Conservation (phyloP, 2,329 filamentous ascomycete genomes). For the Clonostachys sp. region DNA sequence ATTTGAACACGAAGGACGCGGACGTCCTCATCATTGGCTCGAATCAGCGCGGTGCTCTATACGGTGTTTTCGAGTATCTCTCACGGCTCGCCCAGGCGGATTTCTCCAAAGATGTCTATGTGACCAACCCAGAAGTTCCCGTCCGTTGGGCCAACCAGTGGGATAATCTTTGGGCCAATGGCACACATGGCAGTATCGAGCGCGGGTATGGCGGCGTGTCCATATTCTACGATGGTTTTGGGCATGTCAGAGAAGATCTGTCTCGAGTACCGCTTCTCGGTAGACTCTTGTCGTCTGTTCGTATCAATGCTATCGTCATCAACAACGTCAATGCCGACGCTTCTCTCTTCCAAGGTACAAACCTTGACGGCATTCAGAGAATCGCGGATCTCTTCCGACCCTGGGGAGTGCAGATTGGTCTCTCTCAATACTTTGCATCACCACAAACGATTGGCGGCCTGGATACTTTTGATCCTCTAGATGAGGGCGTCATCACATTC, state of each 20-base stretch:
- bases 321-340: constrained; percentile 72
- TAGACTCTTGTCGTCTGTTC: constrained; percentile 60
- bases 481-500: constrained; percentile 53
- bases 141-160: constrained; percentile 71
- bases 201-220: constrained; percentile 64
- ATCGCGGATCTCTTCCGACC: constrained; percentile 64
- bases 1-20: constrained; percentile 40
- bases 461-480: constrained; percentile 60
- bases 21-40: constrained; percentile 55
- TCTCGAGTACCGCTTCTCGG: constrained; percentile 59
- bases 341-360: constrained; percentile 46
- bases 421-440: constrained; percentile 66
- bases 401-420: constrained; percentile 60
- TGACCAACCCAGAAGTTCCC: constrained; percentile 52
- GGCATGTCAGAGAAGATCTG: constrained; percentile 47
- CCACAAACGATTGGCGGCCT: constrained; percentile 53
- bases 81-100: constrained; percentile 59
- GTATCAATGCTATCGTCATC: constrained; percentile 61
- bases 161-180: constrained; percentile 59
- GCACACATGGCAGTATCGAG: constrained; percentile 50
- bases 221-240: constrained; percentile 63
- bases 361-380: constrained; percentile 55
- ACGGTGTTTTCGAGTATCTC: constrained; percentile 66
- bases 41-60: constrained; percentile 64
- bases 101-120: constrained; percentile 37